Evolutionary conservation across 2,329 filamentous ascomycete genomes (phyloP).

Genomic region (Aciculosporium take): DNA sequence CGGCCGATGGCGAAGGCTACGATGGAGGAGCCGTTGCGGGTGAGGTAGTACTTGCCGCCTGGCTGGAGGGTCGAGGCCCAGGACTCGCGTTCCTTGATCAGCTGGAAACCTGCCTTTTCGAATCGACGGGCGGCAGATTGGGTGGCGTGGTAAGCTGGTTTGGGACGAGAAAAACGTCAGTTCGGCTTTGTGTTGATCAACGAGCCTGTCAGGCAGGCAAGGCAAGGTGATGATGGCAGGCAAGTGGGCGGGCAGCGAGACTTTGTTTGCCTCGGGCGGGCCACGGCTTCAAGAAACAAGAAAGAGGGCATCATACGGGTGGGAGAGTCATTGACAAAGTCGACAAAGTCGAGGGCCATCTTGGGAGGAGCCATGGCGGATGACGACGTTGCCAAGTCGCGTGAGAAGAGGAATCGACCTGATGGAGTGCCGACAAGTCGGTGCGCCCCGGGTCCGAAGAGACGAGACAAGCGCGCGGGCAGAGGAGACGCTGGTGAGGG

Average conservation of each 20-base stretch:
- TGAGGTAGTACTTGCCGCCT: constrained; percentile 92
- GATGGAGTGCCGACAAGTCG: neutral
- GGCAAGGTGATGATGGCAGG: too few species aligned
- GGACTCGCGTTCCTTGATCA: constrained; percentile 79
- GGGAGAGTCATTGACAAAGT: constrained; percentile 88
- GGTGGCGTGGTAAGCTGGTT: constrained; percentile 82
- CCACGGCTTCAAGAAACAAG: too few species aligned
- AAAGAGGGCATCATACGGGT: constrained; percentile 51
- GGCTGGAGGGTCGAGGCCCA: constrained; percentile 70
- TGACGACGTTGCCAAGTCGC: constrained; percentile 16
- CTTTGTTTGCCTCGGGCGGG: too few species aligned
- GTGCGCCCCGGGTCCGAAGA: neutral
- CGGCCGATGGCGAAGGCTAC: constrained; percentile 83
- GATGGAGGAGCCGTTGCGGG: constrained; percentile 82
- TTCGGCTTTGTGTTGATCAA: neutral
- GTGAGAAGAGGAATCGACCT: neutral
- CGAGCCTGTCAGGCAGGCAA: too few species aligned
- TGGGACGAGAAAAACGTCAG: neutral
- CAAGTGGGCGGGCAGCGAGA: too few species aligned
- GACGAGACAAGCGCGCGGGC: neutral
- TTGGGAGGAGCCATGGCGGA: constrained; percentile 36
- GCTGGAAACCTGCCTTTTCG: constrained; percentile 69
- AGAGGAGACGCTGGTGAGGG: neutral
- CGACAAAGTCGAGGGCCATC: constrained; percentile 68
- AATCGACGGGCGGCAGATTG: constrained; percentile 63